phyloP scores from a whole-genome alignment of 2,329 filamentous ascomycete genomes.

The Teratosphaeriaceae sp. region DNA sequence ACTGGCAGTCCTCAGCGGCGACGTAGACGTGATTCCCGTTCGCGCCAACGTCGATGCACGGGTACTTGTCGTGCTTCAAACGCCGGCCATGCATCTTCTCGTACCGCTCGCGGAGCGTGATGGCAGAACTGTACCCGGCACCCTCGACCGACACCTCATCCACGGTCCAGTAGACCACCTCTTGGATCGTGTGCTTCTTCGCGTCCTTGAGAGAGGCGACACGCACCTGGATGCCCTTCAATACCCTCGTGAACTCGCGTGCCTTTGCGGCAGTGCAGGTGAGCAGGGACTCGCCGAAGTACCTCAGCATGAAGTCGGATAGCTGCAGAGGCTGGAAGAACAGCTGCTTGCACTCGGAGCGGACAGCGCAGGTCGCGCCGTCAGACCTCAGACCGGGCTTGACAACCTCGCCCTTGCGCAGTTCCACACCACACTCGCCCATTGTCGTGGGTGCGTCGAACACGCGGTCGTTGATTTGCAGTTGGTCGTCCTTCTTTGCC shows the following conservation, averaged over 20 bases:
- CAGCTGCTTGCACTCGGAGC: background rate
- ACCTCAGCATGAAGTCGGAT: background rate
- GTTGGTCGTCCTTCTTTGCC: too few species aligned
- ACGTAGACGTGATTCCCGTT: background rate
- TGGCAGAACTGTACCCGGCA: background rate
- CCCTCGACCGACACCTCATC: too few species aligned
- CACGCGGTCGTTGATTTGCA: too few species aligned
- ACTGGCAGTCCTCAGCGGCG: slow-evolving; percentile 2
- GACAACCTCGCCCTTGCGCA: background rate
- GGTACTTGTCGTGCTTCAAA: background rate
- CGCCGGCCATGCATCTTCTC: background rate
- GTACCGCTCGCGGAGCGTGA: slow-evolving; percentile 1
- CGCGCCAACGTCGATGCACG: slow-evolving; percentile 4
- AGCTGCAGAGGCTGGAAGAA: background rate
- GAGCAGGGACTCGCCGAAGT: background rate
- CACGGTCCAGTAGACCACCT: background rate
- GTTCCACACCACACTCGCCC: background rate
- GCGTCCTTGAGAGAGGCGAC: background rate
- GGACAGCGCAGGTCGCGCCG: background rate
- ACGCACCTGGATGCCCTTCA: background rate
- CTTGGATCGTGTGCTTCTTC: background rate
- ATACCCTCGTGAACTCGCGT: background rate
- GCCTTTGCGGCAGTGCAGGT: background rate
- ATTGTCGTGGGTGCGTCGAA: too few species aligned
- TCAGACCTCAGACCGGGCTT: background rate